phyloP scores from a whole-genome alignment of 768 basidiomycete genomes.

The Leccinum uliginosum region DNA sequence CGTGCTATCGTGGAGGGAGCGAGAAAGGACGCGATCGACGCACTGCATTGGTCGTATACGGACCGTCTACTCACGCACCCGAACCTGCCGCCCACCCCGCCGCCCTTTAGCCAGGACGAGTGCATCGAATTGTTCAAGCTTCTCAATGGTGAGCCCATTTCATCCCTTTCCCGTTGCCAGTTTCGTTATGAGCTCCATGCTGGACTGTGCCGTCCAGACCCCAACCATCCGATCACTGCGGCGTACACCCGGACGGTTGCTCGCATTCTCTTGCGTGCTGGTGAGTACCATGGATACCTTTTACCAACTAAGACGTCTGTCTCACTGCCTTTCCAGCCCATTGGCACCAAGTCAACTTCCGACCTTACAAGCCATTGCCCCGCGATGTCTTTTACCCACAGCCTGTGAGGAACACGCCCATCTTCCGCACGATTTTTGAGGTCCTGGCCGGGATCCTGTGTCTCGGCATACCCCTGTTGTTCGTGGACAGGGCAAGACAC shows the following conservation, averaged over 20 bases:
- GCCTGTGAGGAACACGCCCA: conserved; percentile 28
- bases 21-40: conserved; percentile 66
- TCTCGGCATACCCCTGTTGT: conserved; percentile 77
- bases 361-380: conserved; percentile 64
- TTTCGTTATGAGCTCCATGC: background rate
- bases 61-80: conserved; percentile 68
- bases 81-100: conserved; percentile 38
- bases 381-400: conserved; percentile 39
- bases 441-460: conserved; percentile 60
- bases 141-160: conserved; percentile 34
- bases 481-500: conserved; percentile 48
- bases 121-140: conserved; percentile 69
- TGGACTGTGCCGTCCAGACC: conserved; percentile 8
- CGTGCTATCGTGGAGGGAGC: conserved; percentile 49
- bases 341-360: conserved; percentile 70
- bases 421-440: conserved; percentile 52
- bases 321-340: conserved; percentile 35
- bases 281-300: conserved; percentile 35
- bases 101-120: conserved; percentile 74
- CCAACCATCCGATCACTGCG: conserved; percentile 25
- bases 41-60: conserved; percentile 77
- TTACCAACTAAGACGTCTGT: background rate
- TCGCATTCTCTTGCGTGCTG: conserved; percentile 63
- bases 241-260: conserved; percentile 63
- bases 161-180: background rate